Conservation (phyloP, 2,329 filamentous ascomycete genomes). For the Pseudopyrenochaeta lycopersici region DNA sequence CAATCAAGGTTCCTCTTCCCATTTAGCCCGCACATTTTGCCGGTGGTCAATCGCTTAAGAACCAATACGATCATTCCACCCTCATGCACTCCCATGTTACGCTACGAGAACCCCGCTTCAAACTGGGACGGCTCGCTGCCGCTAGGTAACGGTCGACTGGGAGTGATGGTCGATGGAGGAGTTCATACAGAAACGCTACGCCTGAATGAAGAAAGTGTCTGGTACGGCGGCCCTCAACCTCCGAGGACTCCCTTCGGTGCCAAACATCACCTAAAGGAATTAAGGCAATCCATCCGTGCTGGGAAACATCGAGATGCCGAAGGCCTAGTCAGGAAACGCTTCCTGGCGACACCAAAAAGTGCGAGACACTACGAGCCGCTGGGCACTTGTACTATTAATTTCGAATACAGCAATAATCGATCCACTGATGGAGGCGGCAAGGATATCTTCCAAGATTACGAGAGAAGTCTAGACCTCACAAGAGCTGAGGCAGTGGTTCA, state of each 20-base stretch:
- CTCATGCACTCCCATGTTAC: slow-evolving; percentile 11
- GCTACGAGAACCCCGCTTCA: slow-evolving; percentile 16
- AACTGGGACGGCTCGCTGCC: slow-evolving; percentile 55
- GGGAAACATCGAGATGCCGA: slow-evolving; percentile 54
- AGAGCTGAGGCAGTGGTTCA: slow-evolving; percentile 48
- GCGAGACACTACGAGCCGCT: slow-evolving; percentile 61
- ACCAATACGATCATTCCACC: slow-evolving; percentile 3
- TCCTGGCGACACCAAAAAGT: slow-evolving; percentile 57
- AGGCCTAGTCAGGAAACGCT: slow-evolving; percentile 51
- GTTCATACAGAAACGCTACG: slow-evolving; percentile 55
- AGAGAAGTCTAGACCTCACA: slow-evolving; percentile 52
- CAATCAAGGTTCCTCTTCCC: neutral
- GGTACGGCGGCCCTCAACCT: slow-evolving; percentile 37
- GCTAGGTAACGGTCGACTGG: slow-evolving; percentile 60
- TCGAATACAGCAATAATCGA: slow-evolving; percentile 3
- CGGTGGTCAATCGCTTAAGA: slow-evolving; percentile 6
- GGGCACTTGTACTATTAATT: slow-evolving; percentile 30
- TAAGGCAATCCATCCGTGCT: slow-evolving; percentile 54
- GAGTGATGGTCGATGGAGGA: slow-evolving; percentile 58
- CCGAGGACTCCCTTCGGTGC: slow-evolving; percentile 29
- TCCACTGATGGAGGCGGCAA: slow-evolving; percentile 5
- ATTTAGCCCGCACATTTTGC: slow-evolving; percentile 7
- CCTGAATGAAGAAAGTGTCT: slow-evolving; percentile 58
- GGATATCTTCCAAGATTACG: slow-evolving; percentile 37
- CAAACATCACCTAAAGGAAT: slow-evolving; percentile 48